These are phyloP conservation scores for Hypoxylon sp. DNA, from an alignment of 2,329 filamentous ascomycete species.

Conservation along the genomic window DNA sequence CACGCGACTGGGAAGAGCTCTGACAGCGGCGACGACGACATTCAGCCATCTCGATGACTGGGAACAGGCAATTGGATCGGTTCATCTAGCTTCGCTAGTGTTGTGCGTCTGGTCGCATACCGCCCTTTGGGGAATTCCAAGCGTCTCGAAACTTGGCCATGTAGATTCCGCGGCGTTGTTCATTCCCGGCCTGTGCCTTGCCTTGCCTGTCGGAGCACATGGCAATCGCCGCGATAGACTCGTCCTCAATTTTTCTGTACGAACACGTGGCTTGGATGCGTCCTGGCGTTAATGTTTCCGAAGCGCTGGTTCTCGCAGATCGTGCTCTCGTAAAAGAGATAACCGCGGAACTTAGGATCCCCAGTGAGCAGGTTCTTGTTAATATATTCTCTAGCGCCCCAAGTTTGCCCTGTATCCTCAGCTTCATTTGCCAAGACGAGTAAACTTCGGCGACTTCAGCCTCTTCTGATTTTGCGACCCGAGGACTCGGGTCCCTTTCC, in stretches of 20 bases:
- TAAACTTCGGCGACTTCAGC: constrained; percentile 8
- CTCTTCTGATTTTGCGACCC: background rate
- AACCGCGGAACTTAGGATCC: background rate
- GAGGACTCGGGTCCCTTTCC: background rate
- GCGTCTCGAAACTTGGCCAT: constrained; percentile 18
- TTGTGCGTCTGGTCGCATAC: constrained; percentile 15
- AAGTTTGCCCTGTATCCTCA: background rate
- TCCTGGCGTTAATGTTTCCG: background rate
- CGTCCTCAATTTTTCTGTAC: background rate
- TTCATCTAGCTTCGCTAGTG: background rate
- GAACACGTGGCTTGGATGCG: constrained; percentile 13
- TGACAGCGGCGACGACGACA: background rate
- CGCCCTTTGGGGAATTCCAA: constrained; percentile 5
- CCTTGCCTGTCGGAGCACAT: constrained; percentile 2
- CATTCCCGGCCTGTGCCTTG: constrained; percentile 13
- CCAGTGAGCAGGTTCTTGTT: background rate
- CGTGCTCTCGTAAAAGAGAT: constrained; percentile 6
- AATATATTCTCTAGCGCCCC: background rate
- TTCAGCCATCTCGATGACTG: background rate
- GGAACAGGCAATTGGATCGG: constrained; percentile 2
- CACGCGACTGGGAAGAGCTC: constrained; percentile 6
- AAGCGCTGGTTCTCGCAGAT: constrained; percentile 1
- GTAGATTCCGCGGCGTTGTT: constrained; percentile 14
- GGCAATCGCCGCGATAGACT: constrained; percentile 5
- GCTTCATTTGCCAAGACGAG: constrained; percentile 1